A percentile compares a stretch with the other conserved stretches of the same genome.
phyloP scores from a whole-genome alignment of 2,329 filamentous ascomycete species.

The Exserohilum turcica region DNA sequence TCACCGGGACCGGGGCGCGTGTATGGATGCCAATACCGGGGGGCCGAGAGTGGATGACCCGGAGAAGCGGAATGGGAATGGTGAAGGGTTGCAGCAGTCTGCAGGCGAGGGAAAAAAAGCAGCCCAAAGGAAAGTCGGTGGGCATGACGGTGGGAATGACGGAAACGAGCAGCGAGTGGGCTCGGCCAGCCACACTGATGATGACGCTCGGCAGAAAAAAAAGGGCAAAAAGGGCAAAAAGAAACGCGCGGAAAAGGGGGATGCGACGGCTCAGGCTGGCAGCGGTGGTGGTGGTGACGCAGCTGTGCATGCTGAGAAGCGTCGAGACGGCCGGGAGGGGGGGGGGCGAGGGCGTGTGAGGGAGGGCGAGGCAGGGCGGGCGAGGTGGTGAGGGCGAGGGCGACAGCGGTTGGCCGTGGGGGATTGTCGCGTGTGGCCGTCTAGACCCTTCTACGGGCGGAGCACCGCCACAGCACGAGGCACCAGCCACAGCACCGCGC shows the following conservation, averaged over 20 bases:
- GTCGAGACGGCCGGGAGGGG: neutral
- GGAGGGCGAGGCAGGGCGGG: too few relatives aligned
- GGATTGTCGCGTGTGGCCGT: neutral
- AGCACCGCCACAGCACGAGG: constrained; percentile 9
- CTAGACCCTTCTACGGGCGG: neutral
- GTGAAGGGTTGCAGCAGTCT: too few relatives aligned
- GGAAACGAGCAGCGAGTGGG: neutral
- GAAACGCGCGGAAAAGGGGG: neutral
- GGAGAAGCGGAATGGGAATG: neutral
- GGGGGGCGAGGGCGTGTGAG: neutral
- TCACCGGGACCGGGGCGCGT: neutral
- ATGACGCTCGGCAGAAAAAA: neutral
- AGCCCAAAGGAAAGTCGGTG: constrained; percentile 3
- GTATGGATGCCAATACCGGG: neutral
- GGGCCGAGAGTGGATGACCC: neutral
- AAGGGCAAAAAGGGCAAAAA: neutral
- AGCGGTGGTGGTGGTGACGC: too few relatives aligned
- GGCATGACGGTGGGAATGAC: neutral
- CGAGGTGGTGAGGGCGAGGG: neutral
- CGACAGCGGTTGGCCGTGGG: too few relatives aligned
- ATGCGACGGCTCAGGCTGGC: neutral
- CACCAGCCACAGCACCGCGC: neutral
- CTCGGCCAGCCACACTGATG: constrained; percentile 4
- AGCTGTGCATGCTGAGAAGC: neutral
- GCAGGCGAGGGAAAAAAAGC: constrained; percentile 3